Evolutionary conservation across 2,329 filamentous ascomycete species (phyloP).

Genomic region (Blumeriella jaapii): DNA sequence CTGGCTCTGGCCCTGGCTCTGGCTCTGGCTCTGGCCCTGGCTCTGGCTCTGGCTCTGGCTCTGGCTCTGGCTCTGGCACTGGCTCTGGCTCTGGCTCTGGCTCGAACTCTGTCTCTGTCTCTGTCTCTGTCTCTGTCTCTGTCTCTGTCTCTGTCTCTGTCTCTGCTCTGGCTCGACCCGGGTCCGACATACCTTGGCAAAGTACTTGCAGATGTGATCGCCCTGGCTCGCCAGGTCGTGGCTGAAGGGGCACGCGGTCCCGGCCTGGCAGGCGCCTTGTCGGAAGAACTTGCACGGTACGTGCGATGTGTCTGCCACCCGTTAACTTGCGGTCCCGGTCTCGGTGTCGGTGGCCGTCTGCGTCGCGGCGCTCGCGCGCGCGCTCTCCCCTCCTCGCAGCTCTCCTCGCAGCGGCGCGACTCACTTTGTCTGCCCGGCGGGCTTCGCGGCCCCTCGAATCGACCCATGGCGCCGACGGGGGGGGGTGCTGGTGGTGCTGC

Average conservation of each 20-base stretch:
- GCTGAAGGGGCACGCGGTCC: constrained; percentile 89
- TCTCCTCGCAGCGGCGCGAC: no score
- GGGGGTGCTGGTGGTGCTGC: no score
- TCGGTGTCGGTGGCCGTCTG: background rate
- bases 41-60: no score
- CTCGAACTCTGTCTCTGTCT: no score
- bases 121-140: no score
- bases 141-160: background rate
- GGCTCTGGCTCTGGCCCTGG: no score
- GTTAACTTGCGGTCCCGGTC: constrained; percentile 7
- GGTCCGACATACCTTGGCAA: constrained; percentile 62
- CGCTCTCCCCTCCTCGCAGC: no score
- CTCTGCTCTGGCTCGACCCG: constrained; percentile 23
- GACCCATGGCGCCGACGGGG: constrained; percentile 31
- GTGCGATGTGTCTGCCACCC: constrained; percentile 70
- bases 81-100: no score
- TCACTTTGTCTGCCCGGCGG: constrained; percentile 45
- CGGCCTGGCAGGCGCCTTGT: constrained; percentile 90
- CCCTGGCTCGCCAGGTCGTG: constrained; percentile 79
- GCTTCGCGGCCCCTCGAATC: constrained; percentile 50
- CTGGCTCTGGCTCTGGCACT: no score
- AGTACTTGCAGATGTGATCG: constrained; percentile 96
- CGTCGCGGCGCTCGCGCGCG: no score
- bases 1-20: no score
- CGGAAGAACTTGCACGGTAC: constrained; percentile 99